Evolutionary conservation across 306 rosid species (phyloP), one percentile per base, ranked within the genome.

Genomic region (Fragaria nilgerrensis): DNA sequence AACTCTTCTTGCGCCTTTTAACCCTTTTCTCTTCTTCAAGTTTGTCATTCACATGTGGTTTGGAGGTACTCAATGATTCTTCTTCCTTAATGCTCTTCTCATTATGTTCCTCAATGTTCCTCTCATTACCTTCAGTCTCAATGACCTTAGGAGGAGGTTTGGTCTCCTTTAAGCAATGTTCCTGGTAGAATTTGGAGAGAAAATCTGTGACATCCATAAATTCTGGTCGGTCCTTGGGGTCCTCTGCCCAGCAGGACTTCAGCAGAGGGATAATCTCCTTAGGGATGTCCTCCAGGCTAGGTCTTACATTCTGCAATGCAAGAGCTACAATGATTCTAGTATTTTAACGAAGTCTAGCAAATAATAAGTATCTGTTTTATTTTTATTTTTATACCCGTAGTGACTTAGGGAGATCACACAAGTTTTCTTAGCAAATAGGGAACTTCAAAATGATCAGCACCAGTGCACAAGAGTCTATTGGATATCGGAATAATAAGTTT

Each of bases 161-260:
- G 5, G 43, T 67, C 68, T 73, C 82, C 53, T 32, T 0, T 9
- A 78, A 52, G 76, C 23, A 55, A 7, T 50, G 19, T 8, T 66
- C 36, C 17, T 65, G 77, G 44, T 80, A 85, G 50, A 82, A 41
- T 8, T 34, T 80, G 45, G 55, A 36, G 5, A 90, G 84, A 36
- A 32, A 65, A 36, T 62, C 75, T 7, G 79, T 79, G 72, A 91
- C 79, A 62, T 87, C 82, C 47, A 37, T 56, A 67, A 89, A 91
- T 41, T 89, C 92, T 3, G 90, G 96, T 10, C 94, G 75, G 66
- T 47, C 73, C 10, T 50, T 73, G 62, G 96, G 92, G 47, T 91
- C 87, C 63, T 84, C 84, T 4, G 44, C 82, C 96, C 93, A 91
- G 61, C 96, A 89, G 15, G 92, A 89, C 77, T 84, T 58, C 78